These are phyloP conservation scores for Sarocladium kiliense DNA, from an alignment of 2,329 filamentous ascomycete species.

Conservation along the genomic window DNA sequence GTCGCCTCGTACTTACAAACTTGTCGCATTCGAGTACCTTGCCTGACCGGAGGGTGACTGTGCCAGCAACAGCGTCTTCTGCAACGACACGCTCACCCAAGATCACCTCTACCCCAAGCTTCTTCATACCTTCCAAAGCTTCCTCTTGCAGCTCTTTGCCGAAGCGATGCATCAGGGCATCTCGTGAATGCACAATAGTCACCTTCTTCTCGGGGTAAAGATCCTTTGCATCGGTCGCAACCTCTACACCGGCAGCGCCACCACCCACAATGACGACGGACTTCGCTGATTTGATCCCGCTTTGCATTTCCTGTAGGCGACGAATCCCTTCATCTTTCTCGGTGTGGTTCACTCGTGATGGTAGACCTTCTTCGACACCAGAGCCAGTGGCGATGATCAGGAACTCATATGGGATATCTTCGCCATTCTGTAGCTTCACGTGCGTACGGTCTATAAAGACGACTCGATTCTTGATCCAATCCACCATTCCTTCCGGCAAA, in stretches of 20 bases:
- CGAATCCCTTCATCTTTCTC: conserved; percentile 32
- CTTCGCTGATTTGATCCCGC: conserved; percentile 33
- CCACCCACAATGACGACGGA: conserved; percentile 50
- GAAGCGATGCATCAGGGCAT: conserved; percentile 46
- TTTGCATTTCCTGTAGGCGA: conserved; percentile 38
- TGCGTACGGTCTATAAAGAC: conserved; percentile 26
- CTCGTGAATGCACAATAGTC: conserved; percentile 52
- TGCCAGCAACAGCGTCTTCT: conserved; percentile 28
- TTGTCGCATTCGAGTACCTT: conserved; percentile 42
- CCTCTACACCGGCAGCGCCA: conserved; percentile 57
- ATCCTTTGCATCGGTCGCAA: conserved; percentile 54
- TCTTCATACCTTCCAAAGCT: conserved; percentile 34
- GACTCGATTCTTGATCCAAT: conserved; percentile 40
- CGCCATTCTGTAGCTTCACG: conserved; percentile 36
- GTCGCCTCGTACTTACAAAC: conserved; percentile 31
- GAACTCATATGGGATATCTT: conserved; percentile 46
- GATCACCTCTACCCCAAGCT: conserved; percentile 44
- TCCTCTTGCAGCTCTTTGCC: conserved; percentile 34
- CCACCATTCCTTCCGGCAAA: conserved; percentile 20
- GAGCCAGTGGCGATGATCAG: conserved; percentile 55
- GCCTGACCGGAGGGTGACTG: conserved; percentile 40
- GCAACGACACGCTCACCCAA: conserved; percentile 41
- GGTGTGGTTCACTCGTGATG: conserved; percentile 40
- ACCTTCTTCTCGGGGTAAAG: conserved; percentile 51
- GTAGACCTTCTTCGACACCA: conserved; percentile 35